Evolutionary conservation across 352 stramenopile species (phyloP).

Genomic region (Globisporangium nagaii): DNA sequence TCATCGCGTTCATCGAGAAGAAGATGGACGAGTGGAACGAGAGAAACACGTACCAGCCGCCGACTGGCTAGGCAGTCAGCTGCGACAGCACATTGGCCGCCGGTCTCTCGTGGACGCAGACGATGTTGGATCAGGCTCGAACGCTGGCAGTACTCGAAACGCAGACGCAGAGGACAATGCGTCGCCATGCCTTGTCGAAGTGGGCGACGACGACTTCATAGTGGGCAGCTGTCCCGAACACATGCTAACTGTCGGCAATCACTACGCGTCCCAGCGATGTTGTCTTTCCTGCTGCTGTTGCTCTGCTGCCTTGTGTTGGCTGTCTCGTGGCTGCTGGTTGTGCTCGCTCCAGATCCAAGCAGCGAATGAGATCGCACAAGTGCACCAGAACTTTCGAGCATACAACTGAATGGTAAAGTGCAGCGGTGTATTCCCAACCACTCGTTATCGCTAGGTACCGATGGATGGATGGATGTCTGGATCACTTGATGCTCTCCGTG

Average conservation of each 20-base stretch:
- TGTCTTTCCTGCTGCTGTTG: neutral
- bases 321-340: neutral
- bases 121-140: no score
- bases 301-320: neutral
- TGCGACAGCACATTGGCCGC: no score
- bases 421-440: neutral
- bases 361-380: no score
- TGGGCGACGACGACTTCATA: neutral
- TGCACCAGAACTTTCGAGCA: no score
- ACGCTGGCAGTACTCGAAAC: neutral
- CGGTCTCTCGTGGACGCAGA: no score
- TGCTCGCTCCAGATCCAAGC: no score
- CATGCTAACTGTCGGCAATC: neutral
- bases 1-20: conserved; percentile 83
- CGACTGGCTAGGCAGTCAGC: conserved; percentile 58
- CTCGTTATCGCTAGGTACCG: neutral
- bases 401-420: no score
- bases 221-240: neutral
- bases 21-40: conserved; percentile 90
- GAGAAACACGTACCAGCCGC: conserved; percentile 83
- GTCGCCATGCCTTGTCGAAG: no score
- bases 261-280: neutral
- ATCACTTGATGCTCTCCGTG: no score
- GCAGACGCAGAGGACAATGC: no score
- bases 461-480: no score